Base-by-base conservation (phyloP, 2,329 filamentous ascomycete species). In the Diaporthe aspalathi region DNA sequence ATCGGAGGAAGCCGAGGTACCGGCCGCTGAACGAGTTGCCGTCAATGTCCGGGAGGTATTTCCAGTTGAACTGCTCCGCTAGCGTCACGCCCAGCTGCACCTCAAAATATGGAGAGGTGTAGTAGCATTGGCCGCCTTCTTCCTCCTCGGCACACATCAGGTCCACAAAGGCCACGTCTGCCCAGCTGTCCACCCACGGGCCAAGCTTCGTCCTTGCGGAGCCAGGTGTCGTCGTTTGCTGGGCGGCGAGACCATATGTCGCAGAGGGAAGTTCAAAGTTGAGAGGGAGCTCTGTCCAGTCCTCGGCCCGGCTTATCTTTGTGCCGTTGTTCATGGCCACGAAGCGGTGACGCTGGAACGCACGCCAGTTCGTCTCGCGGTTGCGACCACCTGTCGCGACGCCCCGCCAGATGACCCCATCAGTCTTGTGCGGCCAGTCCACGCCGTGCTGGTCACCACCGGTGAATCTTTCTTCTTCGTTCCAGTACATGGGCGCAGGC, bases 1-100 rank as follows among this genome's bases (percentile, higher is more conserved):
- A 92, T 43, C 88, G 85, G 29, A 95, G 82, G 78, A 95, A 94
- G 0, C 88, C 89, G 5, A 90, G 85, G 76, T 91, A 93, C 7
- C 91, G 87, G 1, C 91, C 91, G 32, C 88, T 91, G 77, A 92
- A 92, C 1, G 87, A 89, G 81, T 92, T 91, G 38, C 93, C 93
- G 79, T 95, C 93, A 70, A 95, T 87, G 78, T 96, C 93, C 0
- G 92, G 89, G 2, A 95, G 84, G 77, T 89, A 93, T 78, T 94
- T 95, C 81, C 85, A 83, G 73, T 80, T 75, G 77, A 90, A 91
- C 79, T 91, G 89, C 68, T 88, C 79, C 3, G 81, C 78, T 74
- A 90, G 80, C 52, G 80, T 79, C 65, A 85, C 75, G 14, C 83
- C 82, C 9, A 80, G 73, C 0, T 79, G 75, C 6, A 83, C 74